These are phyloP conservation scores for Nymphaea colorata DNA, from an alignment of 164 flowering plant species.

Conservation along the genomic window DNA sequence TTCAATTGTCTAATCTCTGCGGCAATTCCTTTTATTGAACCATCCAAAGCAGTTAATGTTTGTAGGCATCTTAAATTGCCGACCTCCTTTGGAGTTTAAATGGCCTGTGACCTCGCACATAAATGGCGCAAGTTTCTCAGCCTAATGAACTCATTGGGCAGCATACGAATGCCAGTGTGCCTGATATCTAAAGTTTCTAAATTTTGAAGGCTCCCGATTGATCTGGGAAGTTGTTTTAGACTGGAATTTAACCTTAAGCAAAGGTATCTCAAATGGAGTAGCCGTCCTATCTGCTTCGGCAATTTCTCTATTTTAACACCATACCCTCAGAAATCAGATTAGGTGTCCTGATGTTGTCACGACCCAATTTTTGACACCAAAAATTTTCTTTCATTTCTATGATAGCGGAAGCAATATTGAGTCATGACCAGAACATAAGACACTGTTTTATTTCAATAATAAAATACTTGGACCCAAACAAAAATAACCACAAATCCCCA, in stretches of 20 bases:
- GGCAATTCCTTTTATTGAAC: not conserved
- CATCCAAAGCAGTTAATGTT: not conserved
- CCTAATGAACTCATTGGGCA: constrained; percentile 4
- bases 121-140: constrained; percentile 6
- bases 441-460: no score
- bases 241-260: no score
- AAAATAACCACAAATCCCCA: no score
- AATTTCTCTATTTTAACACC: not conserved
- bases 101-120: no score
- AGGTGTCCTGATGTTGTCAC: no score
- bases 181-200: constrained; percentile 4
- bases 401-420: no score
- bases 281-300: not conserved
- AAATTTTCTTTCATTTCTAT: no score
- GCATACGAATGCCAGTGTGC: not conserved
- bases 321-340: not conserved
- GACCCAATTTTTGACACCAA: no score
- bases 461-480: no score
- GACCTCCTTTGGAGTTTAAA: not conserved
- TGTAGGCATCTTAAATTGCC: not conserved
- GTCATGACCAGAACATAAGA: no score
- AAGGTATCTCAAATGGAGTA: not conserved
- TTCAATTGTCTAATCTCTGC: constrained; percentile 2
- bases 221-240: not conserved
- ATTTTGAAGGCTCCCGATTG: constrained; percentile 1